Percentiles rank a stretch among this genome's conserved stretches.
Evolutionary conservation across 2,329 filamentous ascomycete genomes (phyloP).

Genomic region (Trichoderma hamatum): DNA sequence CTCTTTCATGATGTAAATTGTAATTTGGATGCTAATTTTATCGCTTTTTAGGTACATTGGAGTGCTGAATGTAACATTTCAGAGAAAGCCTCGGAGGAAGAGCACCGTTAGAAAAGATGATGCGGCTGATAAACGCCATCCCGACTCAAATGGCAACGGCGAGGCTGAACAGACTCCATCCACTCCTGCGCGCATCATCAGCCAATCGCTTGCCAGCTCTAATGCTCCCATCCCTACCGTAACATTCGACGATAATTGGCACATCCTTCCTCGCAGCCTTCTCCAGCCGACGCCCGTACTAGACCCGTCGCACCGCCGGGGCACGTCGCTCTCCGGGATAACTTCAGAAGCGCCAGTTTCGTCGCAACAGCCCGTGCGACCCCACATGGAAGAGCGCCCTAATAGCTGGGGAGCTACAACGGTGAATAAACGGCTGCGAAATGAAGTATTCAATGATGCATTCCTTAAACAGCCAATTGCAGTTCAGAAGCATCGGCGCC

Average conservation of each 20-base stretch:
- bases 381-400: slow-evolving; percentile 58
- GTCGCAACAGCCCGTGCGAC: slow-evolving; percentile 31
- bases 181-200: slow-evolving; percentile 52
- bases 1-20: not conserved
- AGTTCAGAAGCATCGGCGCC: slow-evolving; percentile 74
- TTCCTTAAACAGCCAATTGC: slow-evolving; percentile 84
- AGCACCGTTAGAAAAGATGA: slow-evolving; percentile 58
- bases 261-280: slow-evolving; percentile 85
- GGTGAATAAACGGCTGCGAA: slow-evolving; percentile 83
- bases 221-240: slow-evolving; percentile 79
- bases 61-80: slow-evolving; percentile 93
- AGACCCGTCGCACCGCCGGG: slow-evolving; percentile 39
- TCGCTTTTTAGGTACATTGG: slow-evolving; percentile 77
- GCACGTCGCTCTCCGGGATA: slow-evolving; percentile 38
- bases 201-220: slow-evolving; percentile 73
- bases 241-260: slow-evolving; percentile 89
- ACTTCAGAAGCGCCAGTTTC: slow-evolving; percentile 24
- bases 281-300: slow-evolving; percentile 62
- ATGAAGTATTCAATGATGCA: slow-evolving; percentile 90
- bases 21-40: not conserved
- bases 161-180: slow-evolving; percentile 28
- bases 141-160: slow-evolving; percentile 27
- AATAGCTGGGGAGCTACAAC: slow-evolving; percentile 88
- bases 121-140: slow-evolving; percentile 38
- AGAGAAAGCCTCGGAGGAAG: slow-evolving; percentile 73